Evolutionary conservation across 2,329 filamentous ascomycete genomes (phyloP), one percentile per base, ranked within the genome.

Genomic region (Cercospora citrullina): DNA sequence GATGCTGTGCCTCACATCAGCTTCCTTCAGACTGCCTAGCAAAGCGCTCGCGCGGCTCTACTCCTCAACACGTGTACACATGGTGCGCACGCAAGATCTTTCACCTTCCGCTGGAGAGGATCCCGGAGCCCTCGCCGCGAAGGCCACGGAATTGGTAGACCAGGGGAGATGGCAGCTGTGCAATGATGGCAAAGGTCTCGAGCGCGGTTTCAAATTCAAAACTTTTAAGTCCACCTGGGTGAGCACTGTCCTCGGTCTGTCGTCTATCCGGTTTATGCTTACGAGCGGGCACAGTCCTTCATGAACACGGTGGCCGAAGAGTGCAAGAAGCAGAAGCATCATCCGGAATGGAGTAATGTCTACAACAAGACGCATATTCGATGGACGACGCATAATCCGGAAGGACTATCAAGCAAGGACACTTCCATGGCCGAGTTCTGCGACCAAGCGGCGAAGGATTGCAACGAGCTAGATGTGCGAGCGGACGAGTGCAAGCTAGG

Each of bases 311-410:
- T 92, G 14, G 87, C 90, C 10, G 80, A 88, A 33, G 86, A 91
- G 74, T 91, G 89, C 79, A 90, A 90, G 75, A 77, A 86, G 42
- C 84, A 86, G 74, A 90, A 87, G 73, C 90, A 93, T 76, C 90
- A 93, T 74, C 90, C 90, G 0, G 90, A 92, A 77, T 92, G 90
- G 90, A 89, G 88, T 2, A 92, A 93, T 75, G 89, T 91, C 8
- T 92, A 90, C 79, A 92, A 91, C 76, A 89, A 86, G 5, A 87
- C 87, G 0, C 88, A 88, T 72, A 87, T 93, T 69, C 86, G 89
- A 60, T 92, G 90, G 90, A 92, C 89, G 8, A 92, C 90, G 1
- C 90, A 92, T 76, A 85, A 80, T 67, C 90, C 89, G 0, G 80
- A 81, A 8, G 90, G 90, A 1, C 80, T 93, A n/a, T 90, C 88